Evolutionary conservation across 2,329 filamentous ascomycete genomes (phyloP), one percentile per base, ranked within the genome.

Genomic region (Pyrenophora teres): DNA sequence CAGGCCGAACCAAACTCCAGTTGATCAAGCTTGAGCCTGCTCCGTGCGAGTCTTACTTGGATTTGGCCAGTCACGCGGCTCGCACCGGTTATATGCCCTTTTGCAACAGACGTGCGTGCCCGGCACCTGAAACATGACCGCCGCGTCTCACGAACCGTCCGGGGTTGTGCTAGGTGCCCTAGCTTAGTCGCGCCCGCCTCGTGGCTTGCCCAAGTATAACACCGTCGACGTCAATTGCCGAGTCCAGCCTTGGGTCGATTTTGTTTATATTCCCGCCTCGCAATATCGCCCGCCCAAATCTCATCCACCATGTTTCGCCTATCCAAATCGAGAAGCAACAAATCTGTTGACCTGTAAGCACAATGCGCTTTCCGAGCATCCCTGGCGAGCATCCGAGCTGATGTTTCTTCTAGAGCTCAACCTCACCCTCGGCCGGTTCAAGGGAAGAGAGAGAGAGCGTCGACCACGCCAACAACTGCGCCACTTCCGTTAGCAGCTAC

Each of bases 11-110:
- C 23, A 25, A 12, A 39, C 45, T 49, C 44, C 23, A n/a, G n/a
- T n/a, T n/a, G n/a, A 52, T 46, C 37, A 46, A 36, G 37, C 33
- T 27, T 21, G 18, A 35, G 37, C n/a, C 40, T 40, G 16, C 45
- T 16, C 45, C 33, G 50, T 52, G 50, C 50, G 19, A 39, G 31
- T 30, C 40, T 33, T 30, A 38, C 43, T n/a, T n/a, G n/a, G n/a
- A n/a, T 49, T 25, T 35, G 35, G 30, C 3, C 23, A 25, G 3
- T 25, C 23, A 25, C 23, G 36, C 44, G 33, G 15, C 9, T 41
- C 38, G 47, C 45, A 37, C 44, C 44, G 9, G 16, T 35, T 55
- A 55, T 59, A 55, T 55, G 45, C 31, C 21, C 38, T n/a, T 33
- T 21, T 33, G 44, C 43, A 52, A 38, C 2, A 25, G 3, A 25